Conservation (phyloP, 1,284 basidiomycete species). For the Stereum hirsutum region DNA sequence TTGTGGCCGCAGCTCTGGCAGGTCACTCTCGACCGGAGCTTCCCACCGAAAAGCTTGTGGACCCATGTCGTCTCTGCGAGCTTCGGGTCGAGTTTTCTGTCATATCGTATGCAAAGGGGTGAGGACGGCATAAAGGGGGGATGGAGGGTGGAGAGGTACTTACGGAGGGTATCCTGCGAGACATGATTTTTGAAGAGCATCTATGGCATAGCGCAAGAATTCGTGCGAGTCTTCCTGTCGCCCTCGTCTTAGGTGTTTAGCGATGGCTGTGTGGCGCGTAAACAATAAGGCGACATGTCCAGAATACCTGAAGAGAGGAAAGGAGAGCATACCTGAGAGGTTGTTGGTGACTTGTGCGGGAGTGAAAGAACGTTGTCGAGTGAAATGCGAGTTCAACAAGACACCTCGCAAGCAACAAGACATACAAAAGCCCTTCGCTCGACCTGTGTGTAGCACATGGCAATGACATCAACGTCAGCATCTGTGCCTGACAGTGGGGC, state of each 20-base stretch:
- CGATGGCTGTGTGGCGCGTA: slow-evolving; percentile 70
- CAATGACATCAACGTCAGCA: slow-evolving; percentile 1
- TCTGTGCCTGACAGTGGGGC: too few species aligned
- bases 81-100: slow-evolving; percentile 71
- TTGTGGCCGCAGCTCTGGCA: slow-evolving; percentile 80
- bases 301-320: not conserved
- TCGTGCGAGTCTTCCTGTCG: slow-evolving; percentile 98
- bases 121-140: slow-evolving; percentile 7
- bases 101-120: not conserved
- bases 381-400: slow-evolving; percentile 38
- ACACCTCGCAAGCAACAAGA: slow-evolving; percentile 56
- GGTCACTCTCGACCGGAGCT: slow-evolving; percentile 87
- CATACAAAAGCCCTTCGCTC: slow-evolving; percentile 66
- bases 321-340: slow-evolving; percentile 50
- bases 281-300: slow-evolving; percentile 1
- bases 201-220: slow-evolving; percentile 92
- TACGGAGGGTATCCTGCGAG: slow-evolving; percentile 67
- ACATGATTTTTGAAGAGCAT: slow-evolving; percentile 84
- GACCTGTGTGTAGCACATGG: slow-evolving; percentile 36
- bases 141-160: slow-evolving; percentile 19
- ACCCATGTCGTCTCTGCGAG: slow-evolving; percentile 90
- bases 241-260: slow-evolving; percentile 85
- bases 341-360: slow-evolving; percentile 58
- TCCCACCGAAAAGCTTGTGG: slow-evolving; percentile 90
- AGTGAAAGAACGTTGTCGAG: slow-evolving; percentile 36